Base-by-base conservation (phyloP, 768 basidiomycete genomes). In the Psilocybe cubensis region DNA sequence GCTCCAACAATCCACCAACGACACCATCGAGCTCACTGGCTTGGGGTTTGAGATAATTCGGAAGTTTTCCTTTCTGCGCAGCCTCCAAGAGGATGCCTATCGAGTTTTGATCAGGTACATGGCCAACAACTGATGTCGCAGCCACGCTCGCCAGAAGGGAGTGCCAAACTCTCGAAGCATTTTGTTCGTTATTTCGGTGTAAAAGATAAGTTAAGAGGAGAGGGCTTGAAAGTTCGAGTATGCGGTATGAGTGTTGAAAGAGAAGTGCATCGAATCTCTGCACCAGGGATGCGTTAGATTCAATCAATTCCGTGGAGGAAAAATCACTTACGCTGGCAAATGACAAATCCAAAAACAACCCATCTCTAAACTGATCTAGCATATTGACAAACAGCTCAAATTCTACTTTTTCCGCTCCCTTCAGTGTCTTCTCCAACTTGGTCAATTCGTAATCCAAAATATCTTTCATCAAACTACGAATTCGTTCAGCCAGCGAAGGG, bases 131-230 rank as follows among this genome's bases (percentile, higher is more conserved):
- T 0, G 72, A 66, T 24, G 75, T 67, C 4, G 66, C 47, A 2
- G 80, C 76, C 10, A 86, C 55, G 9, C 70, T 71, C 1, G 67
- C 65, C 1, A 91, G 75, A 17, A 88, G 69, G 2, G 70, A 64
- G 43, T 77, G 76, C 85, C 84, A 89, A 9, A 84, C 68, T 2
- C 58, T 42, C 23, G 68, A 54, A 21, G 73, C 68, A 5, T 61
- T 70, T 2, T 38, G 43, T n/a, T 76, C 67, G 9, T 70, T 60
- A 18, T 76, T 71, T 4, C 83, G 75, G 59, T 80, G 68, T 8
- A 70, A 58, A 21, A 91, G 72, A 60, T 89, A 91, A 0, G 78
- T 71, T 2, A 83, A 68, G 4, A 88, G 68, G 0, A 87, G 70
- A 1, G 72, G 48, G 0, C 82, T 78, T 1, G 79, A 79, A 17